Evolutionary conservation across 805 yeast species (phyloP).

Genomic region (Hanseniaspora pseudoguilliermondii): DNA sequence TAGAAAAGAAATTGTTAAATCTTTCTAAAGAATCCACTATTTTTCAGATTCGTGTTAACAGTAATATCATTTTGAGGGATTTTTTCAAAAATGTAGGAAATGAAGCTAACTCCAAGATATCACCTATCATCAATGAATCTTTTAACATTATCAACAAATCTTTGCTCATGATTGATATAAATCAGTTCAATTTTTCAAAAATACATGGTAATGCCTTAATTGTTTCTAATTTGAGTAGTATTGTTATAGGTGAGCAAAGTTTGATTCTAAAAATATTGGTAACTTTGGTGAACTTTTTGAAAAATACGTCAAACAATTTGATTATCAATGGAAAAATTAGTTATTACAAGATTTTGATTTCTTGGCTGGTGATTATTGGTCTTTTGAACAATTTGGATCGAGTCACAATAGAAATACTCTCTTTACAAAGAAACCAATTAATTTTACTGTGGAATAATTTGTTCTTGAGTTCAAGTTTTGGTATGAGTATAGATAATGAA

Average conservation of each 20-base stretch:
- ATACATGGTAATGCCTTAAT: constrained; percentile 32
- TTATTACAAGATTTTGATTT: constrained; percentile 30
- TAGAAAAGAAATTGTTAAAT: constrained; percentile 28
- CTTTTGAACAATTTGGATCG: constrained; percentile 43
- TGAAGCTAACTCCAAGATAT: constrained; percentile 18
- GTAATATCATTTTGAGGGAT: constrained; percentile 29
- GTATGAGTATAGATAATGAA: constrained; percentile 26
- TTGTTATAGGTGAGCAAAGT: constrained; percentile 30
- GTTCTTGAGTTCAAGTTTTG: constrained; percentile 34
- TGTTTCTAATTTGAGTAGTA: constrained; percentile 27
- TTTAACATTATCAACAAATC: constrained; percentile 27
- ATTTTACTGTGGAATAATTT: constrained; percentile 52
- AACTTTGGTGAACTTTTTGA: constrained; percentile 34
- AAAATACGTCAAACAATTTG: constrained; percentile 27
- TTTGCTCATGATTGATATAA: constrained; percentile 23
- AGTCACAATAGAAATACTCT: constrained; percentile 32
- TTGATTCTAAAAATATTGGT: constrained; percentile 34
- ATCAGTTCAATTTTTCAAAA: constrained; percentile 23
- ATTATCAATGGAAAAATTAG: constrained; percentile 19
- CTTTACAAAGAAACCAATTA: constrained; percentile 46
- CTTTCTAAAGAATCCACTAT: constrained; percentile 29
- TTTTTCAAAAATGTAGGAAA: constrained; percentile 19
- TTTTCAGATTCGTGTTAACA: constrained; percentile 31
- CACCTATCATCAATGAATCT: constrained; percentile 29
- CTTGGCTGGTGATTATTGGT: constrained; percentile 58